Percentiles rank a stretch among this genome's conserved stretches.
Evolutionary conservation across 1,284 basidiomycete species (phyloP).

Genomic region (Neonothopanus nambi): DNA sequence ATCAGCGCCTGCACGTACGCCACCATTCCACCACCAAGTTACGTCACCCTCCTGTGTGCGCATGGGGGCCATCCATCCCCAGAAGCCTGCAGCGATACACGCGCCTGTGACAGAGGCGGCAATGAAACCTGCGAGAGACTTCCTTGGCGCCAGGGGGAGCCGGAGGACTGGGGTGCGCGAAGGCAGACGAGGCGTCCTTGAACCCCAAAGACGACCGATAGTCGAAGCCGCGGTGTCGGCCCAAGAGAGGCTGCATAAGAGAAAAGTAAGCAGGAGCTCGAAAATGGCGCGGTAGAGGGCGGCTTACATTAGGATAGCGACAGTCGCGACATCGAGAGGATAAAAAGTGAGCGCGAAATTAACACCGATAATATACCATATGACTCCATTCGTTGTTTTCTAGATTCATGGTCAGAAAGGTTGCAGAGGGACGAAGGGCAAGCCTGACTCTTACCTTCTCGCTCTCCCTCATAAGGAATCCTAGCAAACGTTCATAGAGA

Average conservation of each 20-base stretch:
- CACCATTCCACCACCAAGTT: slow-evolving; percentile 56
- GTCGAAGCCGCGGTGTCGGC: slow-evolving; percentile 96
- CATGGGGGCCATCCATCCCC: slow-evolving; percentile 61
- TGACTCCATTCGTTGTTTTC: slow-evolving; percentile 82
- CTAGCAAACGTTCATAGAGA: slow-evolving; percentile 77
- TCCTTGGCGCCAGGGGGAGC: slow-evolving; percentile 80
- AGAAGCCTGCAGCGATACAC: slow-evolving; percentile 76
- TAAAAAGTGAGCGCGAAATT: slow-evolving; percentile 80
- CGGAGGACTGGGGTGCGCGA: slow-evolving; percentile 50
- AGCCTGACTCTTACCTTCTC: slow-evolving; percentile 69
- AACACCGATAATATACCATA: slow-evolving; percentile 95
- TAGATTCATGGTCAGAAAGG: slow-evolving; percentile 24
- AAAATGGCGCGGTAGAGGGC: slow-evolving; percentile 6
- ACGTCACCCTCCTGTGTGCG: slow-evolving; percentile 38
- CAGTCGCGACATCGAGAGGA: slow-evolving; percentile 85
- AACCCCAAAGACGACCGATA: slow-evolving; percentile 85
- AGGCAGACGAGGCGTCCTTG: slow-evolving; percentile 72
- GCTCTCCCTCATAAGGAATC: slow-evolving; percentile 92
- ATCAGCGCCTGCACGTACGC: slow-evolving; percentile 27
- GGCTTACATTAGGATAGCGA: slow-evolving; percentile 85
- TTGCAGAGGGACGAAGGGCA: background rate
- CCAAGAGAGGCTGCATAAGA: slow-evolving; percentile 79
- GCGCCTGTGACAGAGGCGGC: slow-evolving; percentile 84
- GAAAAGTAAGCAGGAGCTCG: slow-evolving; percentile 1
- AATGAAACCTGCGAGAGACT: slow-evolving; percentile 87